Base-by-base conservation (phyloP, 306 rosid species). In the Rosa rugosa region DNA sequence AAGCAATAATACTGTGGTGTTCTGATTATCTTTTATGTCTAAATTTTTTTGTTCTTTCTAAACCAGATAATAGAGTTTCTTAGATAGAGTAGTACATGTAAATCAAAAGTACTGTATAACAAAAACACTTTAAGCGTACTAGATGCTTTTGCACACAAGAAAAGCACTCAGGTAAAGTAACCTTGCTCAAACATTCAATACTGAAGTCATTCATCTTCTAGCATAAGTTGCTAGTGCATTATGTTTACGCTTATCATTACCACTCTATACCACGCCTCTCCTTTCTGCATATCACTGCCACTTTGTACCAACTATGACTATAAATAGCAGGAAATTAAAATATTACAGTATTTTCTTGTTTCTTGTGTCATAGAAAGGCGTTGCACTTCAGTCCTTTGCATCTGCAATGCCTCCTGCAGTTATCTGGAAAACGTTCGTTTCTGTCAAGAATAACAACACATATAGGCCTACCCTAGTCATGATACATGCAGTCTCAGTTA, bases 331-430 rank as follows among this genome's bases (percentile, higher is more conserved):
- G 75, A 80, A 87, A 56, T 77, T 79, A 80, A 77, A 71, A 65
- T 64, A 44, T 44, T 34, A 38, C 36, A 23, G 20, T 47, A 79
- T 69, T 31, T 80, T 41, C 57, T 56, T 42, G 59, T 74, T 72
- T 66, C 63, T 16, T 23, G 62, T 36, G 41, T 27, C 34, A 9
- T 5, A 44, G 73, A 69, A 51, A 41, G 77, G 49, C 46, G 23
- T 46, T 53, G 1, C 54, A 54, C 79, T n/a, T 84, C 74, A 91
- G 84, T 94, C 99, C 89, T 91, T 91, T 17, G 97, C 99, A 71
- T 94, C 99, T 27, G 97, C 92, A 81, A 91, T 94, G 69, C 97
- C 99, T 53, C 97, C 97, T 47, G 87, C 79, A 64, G 97, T 92
- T 82, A 94, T 94, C 97, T 94, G 99, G 82, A 92, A 92, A 57